Evolutionary conservation across 228 moss, liverwort and hornwort genomes (phyloP).

Genomic region (Sphagnum magellanicum): DNA sequence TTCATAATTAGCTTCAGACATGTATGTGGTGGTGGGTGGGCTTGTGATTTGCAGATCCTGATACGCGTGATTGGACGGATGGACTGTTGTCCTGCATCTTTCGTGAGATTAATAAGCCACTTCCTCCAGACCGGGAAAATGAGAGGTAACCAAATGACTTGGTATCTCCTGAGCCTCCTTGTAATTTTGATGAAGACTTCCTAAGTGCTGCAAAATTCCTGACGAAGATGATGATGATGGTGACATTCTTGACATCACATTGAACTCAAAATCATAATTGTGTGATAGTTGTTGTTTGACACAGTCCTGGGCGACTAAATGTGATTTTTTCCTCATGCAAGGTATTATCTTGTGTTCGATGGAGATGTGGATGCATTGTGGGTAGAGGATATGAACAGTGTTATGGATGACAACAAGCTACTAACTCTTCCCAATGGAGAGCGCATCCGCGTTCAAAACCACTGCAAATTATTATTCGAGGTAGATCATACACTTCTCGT

Average conservation of each 20-base stretch:
- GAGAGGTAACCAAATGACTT: conserved; percentile 23
- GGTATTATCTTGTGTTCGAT: conserved; percentile 69
- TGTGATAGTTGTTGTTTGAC: no score
- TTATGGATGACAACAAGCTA: conserved; percentile 90
- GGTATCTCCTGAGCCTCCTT: no score
- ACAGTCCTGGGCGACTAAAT: no score
- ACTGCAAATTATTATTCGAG: conserved; percentile 84
- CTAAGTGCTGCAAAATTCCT: no score
- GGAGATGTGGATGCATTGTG: conserved; percentile 78
- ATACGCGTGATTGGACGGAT: conserved; percentile 87
- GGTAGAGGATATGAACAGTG: conserved; percentile 95
- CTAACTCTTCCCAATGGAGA: conserved; percentile 86
- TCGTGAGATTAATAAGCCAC: conserved; percentile 69
- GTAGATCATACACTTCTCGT: conserved; percentile 10
- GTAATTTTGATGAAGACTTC: no score
- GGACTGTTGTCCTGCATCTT: conserved; percentile 72
- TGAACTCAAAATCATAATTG: no score
- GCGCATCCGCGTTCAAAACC: conserved; percentile 72
- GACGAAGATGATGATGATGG: no score
- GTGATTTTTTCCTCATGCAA: no score
- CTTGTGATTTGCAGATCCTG: conserved; percentile 34
- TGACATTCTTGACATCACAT: no score
- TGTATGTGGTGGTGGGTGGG: no score
- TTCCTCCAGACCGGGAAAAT: conserved; percentile 36
- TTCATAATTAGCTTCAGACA: no score